These are phyloP conservation scores for Trichoderma sp. DNA, from an alignment of 2,329 filamentous ascomycete species.

Conservation along the genomic window DNA sequence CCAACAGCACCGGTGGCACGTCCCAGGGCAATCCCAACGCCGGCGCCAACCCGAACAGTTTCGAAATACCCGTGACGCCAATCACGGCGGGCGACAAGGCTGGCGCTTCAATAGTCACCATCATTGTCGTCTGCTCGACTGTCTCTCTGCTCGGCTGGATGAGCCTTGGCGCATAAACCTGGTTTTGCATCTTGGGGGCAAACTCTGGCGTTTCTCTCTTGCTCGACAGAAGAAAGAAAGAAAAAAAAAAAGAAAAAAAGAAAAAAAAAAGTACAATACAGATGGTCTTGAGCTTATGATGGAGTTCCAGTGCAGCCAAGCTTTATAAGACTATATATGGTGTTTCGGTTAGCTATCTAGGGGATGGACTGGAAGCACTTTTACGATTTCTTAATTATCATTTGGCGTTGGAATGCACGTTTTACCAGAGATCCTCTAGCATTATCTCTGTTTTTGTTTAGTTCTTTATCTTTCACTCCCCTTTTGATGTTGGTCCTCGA, in stretches of 20 bases:
- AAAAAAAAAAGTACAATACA: not conserved
- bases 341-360: slow-evolving; percentile 20
- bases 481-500: not conserved
- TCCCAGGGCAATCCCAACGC: slow-evolving; percentile 51
- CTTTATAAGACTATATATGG: not conserved
- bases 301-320: not conserved
- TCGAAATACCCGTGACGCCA: slow-evolving; percentile 40
- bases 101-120: slow-evolving; percentile 53
- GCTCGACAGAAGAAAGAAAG: too few species aligned
- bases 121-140: slow-evolving; percentile 47
- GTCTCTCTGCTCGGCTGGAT: slow-evolving; percentile 54
- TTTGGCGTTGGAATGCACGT: slow-evolving; percentile 26
- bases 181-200: not conserved
- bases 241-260: not conserved
- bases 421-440: slow-evolving; percentile 11
- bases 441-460: not conserved
- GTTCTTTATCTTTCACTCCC: not conserved
- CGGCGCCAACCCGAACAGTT: slow-evolving; percentile 44
- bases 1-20: slow-evolving; percentile 56
- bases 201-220: not conserved
- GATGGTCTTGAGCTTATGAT: not conserved
- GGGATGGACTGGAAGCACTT: slow-evolving; percentile 11
- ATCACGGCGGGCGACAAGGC: slow-evolving; percentile 52
- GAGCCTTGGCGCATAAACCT: slow-evolving; percentile 44
- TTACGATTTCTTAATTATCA: not conserved